Base-by-base conservation (phyloP, 116 monocot species). In the Papilionanthe hybrid region DNA sequence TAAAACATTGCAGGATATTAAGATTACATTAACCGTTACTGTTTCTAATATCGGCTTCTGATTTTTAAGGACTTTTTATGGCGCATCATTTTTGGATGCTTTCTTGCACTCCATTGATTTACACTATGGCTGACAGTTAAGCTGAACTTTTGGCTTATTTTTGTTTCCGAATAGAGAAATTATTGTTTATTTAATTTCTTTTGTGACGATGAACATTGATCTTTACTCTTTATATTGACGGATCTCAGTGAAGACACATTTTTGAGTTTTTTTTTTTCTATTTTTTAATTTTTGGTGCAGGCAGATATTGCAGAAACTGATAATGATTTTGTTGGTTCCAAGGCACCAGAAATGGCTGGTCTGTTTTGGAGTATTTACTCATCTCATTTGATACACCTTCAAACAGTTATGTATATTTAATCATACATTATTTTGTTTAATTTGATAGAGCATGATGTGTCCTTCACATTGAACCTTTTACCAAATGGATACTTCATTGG, bases 391-490 rank as follows among this genome's bases (percentile, higher is more conserved):
- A 13, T 77, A 1, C 19, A 32, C 27, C 9, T 76, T 17, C 5
- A 47, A n/a, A 5, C 3, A 29, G 11, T 28, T 78, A 45, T 11
- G 25, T 72, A 11, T 63, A 45, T 22, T 49, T 20, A 77, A 27
- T 60, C 75, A 11, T 74, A 22, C 20, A 57, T 83, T 57, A 10
- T 32, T 48, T 48, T 69, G 80, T 75, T 27, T 1, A 42, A 67
- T 75, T 83, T 81, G 77, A 77, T 84, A 90, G 94, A 97, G 17
- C 79, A 85, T 77, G 97, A 94, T 83, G 88, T 97, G 81, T 97
- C 97, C 49, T 94, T 97, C 76, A 86, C 90, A 0, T 74, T 97
- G 79, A 97, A 84, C 78, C 92, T 97, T 86, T 82, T 91, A 69
- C 84, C 82, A 37, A 84, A 87, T 55, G 97, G 97, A 79, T 97